Evolutionary conservation across 352 stramenopile genomes (phyloP), one percentile per base, ranked within the genome.

Genomic region (Pythium grandisporangium): DNA sequence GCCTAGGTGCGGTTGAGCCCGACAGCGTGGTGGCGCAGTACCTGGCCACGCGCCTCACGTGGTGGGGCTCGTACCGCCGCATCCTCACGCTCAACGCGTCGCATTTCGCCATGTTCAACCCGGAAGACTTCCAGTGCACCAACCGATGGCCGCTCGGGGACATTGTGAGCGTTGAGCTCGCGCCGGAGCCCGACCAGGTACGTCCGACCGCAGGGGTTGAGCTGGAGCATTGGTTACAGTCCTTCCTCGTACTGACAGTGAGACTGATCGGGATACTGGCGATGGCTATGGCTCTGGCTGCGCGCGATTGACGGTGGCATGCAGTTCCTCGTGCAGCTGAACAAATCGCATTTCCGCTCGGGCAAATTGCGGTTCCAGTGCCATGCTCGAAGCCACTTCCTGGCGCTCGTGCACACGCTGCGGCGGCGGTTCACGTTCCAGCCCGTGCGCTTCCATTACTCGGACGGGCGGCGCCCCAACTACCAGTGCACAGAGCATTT

Each of bases 401-500:
- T 84, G 29, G 66, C 71, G 24, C 52, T 84, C 3, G 30, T 88
- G 3, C 42, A 66, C 34, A 66, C 60, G 11, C 37, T 88, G 22
- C 42, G 65, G 35, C 71, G 56, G 19, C 59, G 70, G 32, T 71
- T 60, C 24, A 51, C 63, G 12, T 58, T 72, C 22, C 58, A 64
- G 16, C 53, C 66, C 3, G 45, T 77, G 6, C 45, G 56, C 23
- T 58, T 72, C 60, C 56, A 48, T 37, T 69, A 25, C 6, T n/a
- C 26, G 2, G 37, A 50, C 11, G 45, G 30, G 14, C 26, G 57
- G 10, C 59, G 55, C 0, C 42, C 60, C 34, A 56, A 80, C 32
- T 85, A 69, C 41, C 58, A 61, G 7, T 88, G 75, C 55, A 71
- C 74, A 35, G 67, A 84, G 55, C 57, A 80, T 48, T 85, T 67